Conservation (phyloP, 371 early-diverging fungal species). For the Rhizomucor pusillus region DNA sequence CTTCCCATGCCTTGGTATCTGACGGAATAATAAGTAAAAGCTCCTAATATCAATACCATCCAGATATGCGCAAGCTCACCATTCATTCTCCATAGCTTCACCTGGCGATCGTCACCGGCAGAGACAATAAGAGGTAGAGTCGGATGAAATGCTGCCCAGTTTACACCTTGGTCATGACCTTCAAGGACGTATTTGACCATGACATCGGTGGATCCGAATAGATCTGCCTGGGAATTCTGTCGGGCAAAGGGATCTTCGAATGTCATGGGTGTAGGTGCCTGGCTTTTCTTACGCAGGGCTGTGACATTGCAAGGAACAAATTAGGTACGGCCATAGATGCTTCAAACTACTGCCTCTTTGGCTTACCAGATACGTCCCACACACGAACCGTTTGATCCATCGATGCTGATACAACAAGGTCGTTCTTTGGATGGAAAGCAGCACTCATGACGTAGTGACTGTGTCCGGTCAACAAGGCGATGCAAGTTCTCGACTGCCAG, state of each 20-base stretch:
- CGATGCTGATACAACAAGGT: slow-evolving; percentile 94
- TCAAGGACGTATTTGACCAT: slow-evolving; percentile 98
- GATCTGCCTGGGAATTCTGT: slow-evolving; percentile 71
- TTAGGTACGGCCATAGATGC: slow-evolving; percentile 1
- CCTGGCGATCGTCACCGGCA: slow-evolving; percentile 97
- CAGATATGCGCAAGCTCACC: slow-evolving; percentile 42
- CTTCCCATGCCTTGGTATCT: slow-evolving; percentile 96
- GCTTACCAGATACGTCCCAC: slow-evolving; percentile 96
- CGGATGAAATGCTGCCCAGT: slow-evolving; percentile 97
- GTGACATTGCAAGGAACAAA: not conserved
- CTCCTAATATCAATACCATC: not conserved
- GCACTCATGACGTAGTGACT: slow-evolving; percentile 99
- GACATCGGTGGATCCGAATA: slow-evolving; percentile 94
- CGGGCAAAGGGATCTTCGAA: slow-evolving; percentile 59
- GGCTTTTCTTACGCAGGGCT: slow-evolving; percentile 85
- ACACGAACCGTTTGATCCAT: slow-evolving; percentile 98
- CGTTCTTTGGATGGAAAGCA: slow-evolving; percentile 96
- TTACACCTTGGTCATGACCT: slow-evolving; percentile 99
- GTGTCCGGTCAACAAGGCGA: slow-evolving; percentile 97
- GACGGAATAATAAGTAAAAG: not conserved
- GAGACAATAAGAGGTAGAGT: slow-evolving; percentile 93
- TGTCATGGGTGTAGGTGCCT: slow-evolving; percentile 55
- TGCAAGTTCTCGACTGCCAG: slow-evolving; percentile 98
- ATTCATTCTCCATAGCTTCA: slow-evolving; percentile 98
- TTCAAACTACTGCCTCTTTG: not conserved